Conservation (phyloP, 495 filamentous ascomycete genomes). For the Talaromyces borbonicus region DNA sequence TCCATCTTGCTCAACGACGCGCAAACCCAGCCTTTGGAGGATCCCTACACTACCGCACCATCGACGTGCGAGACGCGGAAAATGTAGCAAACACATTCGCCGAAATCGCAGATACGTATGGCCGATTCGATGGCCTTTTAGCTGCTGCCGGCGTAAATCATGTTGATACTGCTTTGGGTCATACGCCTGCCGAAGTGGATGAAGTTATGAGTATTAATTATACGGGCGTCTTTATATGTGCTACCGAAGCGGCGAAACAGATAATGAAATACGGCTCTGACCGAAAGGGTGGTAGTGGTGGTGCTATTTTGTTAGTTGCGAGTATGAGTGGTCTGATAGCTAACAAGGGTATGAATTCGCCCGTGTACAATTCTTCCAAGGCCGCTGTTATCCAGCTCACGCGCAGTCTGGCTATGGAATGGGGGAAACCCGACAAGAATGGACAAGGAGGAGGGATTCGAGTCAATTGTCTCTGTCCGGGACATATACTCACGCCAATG, state of each 20-base stretch:
- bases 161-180: slow-evolving; percentile 50
- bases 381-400: slow-evolving; percentile 51
- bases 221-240: slow-evolving; percentile 56
- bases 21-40: slow-evolving; percentile 30
- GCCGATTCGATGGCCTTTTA: slow-evolving; percentile 53
- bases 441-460: slow-evolving; percentile 43
- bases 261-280: slow-evolving; percentile 42
- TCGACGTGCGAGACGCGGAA: slow-evolving; percentile 42
- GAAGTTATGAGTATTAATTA: slow-evolving; percentile 49
- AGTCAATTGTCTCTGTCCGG: slow-evolving; percentile 48
- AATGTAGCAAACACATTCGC: slow-evolving; percentile 35
- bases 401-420: slow-evolving; percentile 55
- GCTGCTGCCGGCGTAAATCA: slow-evolving; percentile 63
- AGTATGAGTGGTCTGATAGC: slow-evolving; percentile 66
- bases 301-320: slow-evolving; percentile 58
- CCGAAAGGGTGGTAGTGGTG: no score
- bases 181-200: slow-evolving; percentile 46
- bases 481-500: slow-evolving; percentile 55
- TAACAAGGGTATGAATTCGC: slow-evolving; percentile 50
- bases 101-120: slow-evolving; percentile 34
- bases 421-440: slow-evolving; percentile 50
- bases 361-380: slow-evolving; percentile 54
- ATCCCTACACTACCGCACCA: slow-evolving; percentile 40
- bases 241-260: slow-evolving; percentile 53
- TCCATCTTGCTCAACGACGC: slow-evolving; percentile 27